phyloP scores from a whole-genome alignment of 2,329 filamentous ascomycete genomes.

The Tolypocladium amazonense region DNA sequence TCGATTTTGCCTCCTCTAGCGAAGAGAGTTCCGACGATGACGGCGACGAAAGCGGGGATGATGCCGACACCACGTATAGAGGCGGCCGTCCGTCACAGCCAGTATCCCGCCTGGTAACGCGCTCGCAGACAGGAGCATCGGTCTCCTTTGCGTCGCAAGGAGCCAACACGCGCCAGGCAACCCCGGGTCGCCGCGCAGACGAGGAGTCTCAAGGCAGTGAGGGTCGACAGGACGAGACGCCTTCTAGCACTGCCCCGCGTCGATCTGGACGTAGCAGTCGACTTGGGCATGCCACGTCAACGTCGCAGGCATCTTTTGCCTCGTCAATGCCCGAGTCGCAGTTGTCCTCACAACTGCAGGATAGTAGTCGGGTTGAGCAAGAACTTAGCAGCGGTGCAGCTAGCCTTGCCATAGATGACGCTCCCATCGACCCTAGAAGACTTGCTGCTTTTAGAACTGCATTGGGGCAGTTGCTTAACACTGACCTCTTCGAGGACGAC shows the following conservation, averaged over 20 bases:
- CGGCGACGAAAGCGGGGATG: constrained; percentile 42
- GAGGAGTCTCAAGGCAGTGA: constrained; percentile 16
- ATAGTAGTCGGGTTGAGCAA: constrained; percentile 32
- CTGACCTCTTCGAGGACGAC: constrained; percentile 78
- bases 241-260: constrained; percentile 25
- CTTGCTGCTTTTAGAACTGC: constrained; percentile 67
- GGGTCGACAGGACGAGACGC: constrained; percentile 25
- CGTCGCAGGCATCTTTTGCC: constrained; percentile 54
- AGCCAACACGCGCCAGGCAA: constrained; percentile 6
- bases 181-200: not conserved
- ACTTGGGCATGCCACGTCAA: constrained; percentile 26
- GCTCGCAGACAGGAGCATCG: constrained; percentile 5
- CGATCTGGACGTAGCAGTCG: constrained; percentile 26
- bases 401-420: constrained; percentile 28
- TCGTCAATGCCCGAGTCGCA: constrained; percentile 74
- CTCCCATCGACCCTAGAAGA: constrained; percentile 49
- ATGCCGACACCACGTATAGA: constrained; percentile 49
- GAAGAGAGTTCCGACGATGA: constrained; percentile 50
- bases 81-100: constrained; percentile 20
- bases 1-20: constrained; percentile 47
- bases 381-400: constrained; percentile 32
- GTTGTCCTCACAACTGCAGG: constrained; percentile 35
- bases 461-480: constrained; percentile 74
- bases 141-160: constrained; percentile 33
- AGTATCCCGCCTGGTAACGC: constrained; percentile 16